phyloP scores from a whole-genome alignment of 495 filamentous ascomycete genomes.

The Penicillium dipodomyicola region DNA sequence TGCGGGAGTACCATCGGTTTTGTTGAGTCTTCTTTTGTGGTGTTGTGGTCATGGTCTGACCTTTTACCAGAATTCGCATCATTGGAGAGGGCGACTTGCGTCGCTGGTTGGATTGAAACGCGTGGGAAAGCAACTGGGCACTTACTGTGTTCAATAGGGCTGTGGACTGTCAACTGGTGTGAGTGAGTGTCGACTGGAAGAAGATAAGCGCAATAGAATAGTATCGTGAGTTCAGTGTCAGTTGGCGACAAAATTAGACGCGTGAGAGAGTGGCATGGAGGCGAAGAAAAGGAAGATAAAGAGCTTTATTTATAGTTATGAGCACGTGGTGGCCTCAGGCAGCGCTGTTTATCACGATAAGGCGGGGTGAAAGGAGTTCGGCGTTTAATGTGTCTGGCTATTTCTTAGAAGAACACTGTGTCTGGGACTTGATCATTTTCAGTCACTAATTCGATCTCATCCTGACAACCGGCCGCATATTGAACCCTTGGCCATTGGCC shows the following conservation, averaged over 20 bases:
- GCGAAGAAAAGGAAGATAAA: neutral
- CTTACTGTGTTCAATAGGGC: slow-evolving; percentile 1
- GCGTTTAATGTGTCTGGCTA: neutral
- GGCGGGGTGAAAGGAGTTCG: slow-evolving; percentile 23
- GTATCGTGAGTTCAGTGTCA: neutral
- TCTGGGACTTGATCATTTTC: neutral
- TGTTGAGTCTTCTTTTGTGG: slow-evolving; percentile 11
- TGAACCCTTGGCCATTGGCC: slow-evolving; percentile 11
- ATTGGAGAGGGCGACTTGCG: slow-evolving; percentile 38
- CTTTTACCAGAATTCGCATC: slow-evolving; percentile 65
- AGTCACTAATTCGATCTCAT: neutral
- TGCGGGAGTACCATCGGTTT: slow-evolving; percentile 29
- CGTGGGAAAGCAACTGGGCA: neutral
- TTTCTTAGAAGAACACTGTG: neutral
- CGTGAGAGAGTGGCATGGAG: neutral
- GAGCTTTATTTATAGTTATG: slow-evolving; percentile 5
- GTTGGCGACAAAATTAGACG: slow-evolving; percentile 3
- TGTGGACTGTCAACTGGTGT: neutral
- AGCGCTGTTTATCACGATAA: slow-evolving; percentile 17
- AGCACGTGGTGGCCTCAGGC: slow-evolving; percentile 12
- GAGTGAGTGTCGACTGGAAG: neutral
- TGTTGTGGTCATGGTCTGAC: slow-evolving; percentile 47
- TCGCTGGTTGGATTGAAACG: slow-evolving; percentile 4
- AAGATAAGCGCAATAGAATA: neutral
- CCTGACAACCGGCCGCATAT: neutral